Evolutionary conservation across 768 basidiomycete genomes (phyloP).

Genomic region (Termitomyces sp.): DNA sequence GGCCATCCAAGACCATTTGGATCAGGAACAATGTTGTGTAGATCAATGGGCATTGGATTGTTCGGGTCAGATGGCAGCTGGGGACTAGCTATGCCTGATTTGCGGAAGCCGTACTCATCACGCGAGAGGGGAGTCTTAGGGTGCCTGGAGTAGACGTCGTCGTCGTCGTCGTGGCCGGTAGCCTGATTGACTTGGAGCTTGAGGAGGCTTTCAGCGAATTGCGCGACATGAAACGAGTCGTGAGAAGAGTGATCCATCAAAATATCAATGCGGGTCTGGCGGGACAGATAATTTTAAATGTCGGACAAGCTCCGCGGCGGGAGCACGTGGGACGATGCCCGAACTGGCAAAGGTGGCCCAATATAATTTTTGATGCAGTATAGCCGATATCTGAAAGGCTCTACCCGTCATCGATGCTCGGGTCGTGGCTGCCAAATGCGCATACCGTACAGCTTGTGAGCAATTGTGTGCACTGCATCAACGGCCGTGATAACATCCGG

Average conservation of each 20-base stretch:
- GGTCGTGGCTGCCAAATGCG: constrained; percentile 42
- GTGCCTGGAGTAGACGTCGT: constrained; percentile 5
- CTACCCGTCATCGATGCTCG: constrained; percentile 23
- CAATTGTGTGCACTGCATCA: constrained; percentile 32
- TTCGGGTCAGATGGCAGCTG: constrained; percentile 25
- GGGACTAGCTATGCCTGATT: constrained; percentile 66
- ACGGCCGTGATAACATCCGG: constrained; percentile 42
- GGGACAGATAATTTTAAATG: constrained; percentile 6
- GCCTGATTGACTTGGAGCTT: constrained; percentile 33
- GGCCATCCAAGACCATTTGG: constrained; percentile 90
- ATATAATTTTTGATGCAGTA: constrained; percentile 12
- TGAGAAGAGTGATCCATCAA: constrained; percentile 8
- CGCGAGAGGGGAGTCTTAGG: constrained; percentile 32
- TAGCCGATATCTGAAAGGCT: constrained; percentile 30
- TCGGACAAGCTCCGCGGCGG: constrained; percentile 7
- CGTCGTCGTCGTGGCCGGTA: neutral
- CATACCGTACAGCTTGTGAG: constrained; percentile 33
- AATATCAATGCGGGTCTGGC: constrained; percentile 1
- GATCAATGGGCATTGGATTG: constrained; percentile 30
- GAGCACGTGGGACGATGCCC: constrained; percentile 11
- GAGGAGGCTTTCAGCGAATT: constrained; percentile 40
- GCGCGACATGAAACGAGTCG: constrained; percentile 25
- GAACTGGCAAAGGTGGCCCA: constrained; percentile 12
- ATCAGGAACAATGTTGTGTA: constrained; percentile 39
- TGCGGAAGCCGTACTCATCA: constrained; percentile 82